Percentiles rank a stretch among this genome's conserved stretches.
Evolutionary conservation across 2,329 filamentous ascomycete species (phyloP).

Genomic region (Beauveria brongniartii): DNA sequence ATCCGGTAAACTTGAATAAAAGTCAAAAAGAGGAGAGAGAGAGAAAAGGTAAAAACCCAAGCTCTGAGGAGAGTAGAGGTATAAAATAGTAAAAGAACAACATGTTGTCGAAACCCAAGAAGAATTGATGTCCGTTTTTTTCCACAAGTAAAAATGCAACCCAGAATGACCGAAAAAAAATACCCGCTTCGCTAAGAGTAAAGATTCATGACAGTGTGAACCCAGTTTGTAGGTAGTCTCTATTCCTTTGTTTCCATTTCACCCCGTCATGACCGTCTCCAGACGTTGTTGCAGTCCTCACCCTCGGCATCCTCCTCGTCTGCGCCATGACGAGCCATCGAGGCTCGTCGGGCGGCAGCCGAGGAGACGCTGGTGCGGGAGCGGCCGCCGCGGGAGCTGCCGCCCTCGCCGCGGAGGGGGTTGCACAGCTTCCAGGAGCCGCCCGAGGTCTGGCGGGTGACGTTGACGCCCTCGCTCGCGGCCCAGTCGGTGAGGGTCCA

Average conservation of each 20-base stretch:
- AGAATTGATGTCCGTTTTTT: not conserved
- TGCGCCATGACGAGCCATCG: not conserved
- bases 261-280: not conserved
- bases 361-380: conserved; percentile 2
- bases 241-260: not conserved
- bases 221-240: not conserved
- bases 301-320: conserved; percentile 23
- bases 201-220: not conserved
- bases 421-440: conserved; percentile 28
- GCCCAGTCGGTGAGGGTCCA: conserved; percentile 34
- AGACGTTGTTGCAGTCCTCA: conserved; percentile 15
- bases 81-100: not conserved
- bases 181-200: conserved; percentile 1
- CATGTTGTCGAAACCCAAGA: not conserved
- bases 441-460: conserved; percentile 21
- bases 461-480: conserved; percentile 26
- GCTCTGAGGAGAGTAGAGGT: no score
- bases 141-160: not conserved
- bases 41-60: no score
- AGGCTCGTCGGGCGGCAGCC: not conserved
- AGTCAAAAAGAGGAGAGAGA: no score
- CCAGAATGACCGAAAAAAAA: not conserved
- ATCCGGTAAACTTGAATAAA: not conserved
- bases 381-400: conserved; percentile 10
- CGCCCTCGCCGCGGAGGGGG: conserved; percentile 17